Conservation (phyloP, 148 eudicot genomes). For the Arctostaphylos glauca region DNA sequence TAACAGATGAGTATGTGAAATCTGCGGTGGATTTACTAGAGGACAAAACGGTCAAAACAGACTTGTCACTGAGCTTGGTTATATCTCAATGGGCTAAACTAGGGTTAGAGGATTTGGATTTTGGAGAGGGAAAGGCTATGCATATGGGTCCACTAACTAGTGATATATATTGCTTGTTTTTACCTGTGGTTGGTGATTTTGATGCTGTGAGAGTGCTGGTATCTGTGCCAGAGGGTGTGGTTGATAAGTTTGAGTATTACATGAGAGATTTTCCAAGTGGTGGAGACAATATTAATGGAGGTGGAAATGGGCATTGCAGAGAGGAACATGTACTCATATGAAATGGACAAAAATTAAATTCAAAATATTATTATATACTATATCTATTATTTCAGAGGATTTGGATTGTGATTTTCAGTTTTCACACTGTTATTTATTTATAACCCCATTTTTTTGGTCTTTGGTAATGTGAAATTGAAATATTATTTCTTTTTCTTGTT, state of each 20-base stretch:
- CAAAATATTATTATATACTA: neutral
- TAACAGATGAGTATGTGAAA: slow-evolving; percentile 51
- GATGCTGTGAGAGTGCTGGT: slow-evolving; percentile 61
- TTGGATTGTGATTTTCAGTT: neutral
- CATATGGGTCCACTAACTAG: slow-evolving; percentile 83
- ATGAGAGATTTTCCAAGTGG: slow-evolving; percentile 45
- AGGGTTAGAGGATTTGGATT: slow-evolving; percentile 76
- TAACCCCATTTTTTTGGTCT: too few species aligned
- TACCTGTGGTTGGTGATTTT: slow-evolving; percentile 53
- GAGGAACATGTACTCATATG: slow-evolving; percentile 16
- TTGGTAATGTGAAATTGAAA: too few species aligned
- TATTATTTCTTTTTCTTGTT: too few species aligned
- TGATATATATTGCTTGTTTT: slow-evolving; percentile 79
- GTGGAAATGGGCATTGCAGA: slow-evolving; percentile 16
- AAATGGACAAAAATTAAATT: too few species aligned
- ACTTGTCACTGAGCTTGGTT: slow-evolving; percentile 53
- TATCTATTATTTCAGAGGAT: neutral
- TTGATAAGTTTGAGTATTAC: slow-evolving; percentile 55
- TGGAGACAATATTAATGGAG: slow-evolving; percentile 24
- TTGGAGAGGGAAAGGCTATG: slow-evolving; percentile 71
- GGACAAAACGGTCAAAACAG: slow-evolving; percentile 55
- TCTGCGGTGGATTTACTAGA: slow-evolving; percentile 63
- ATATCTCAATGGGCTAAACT: slow-evolving; percentile 91
- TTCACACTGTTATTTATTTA: too few species aligned
- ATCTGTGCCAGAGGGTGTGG: slow-evolving; percentile 60